Percentiles rank a stretch among this genome's conserved stretches.
phyloP scores from a whole-genome alignment of 1,284 basidiomycete genomes.

The Trichosporon faecale region DNA sequence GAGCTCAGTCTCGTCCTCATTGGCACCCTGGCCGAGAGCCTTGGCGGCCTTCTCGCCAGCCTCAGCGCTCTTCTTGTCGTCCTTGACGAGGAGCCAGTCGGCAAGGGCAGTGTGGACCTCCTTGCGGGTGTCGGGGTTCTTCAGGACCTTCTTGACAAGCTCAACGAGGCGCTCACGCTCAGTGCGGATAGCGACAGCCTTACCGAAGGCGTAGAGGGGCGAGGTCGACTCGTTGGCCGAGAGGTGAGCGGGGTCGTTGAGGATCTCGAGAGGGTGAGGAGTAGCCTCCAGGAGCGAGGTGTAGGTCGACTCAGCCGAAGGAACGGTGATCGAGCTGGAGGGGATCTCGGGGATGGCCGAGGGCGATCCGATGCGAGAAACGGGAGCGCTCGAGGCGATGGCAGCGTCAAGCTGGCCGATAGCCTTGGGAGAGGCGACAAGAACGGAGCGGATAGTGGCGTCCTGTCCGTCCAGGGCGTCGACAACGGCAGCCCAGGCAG shows the following conservation, averaged over 20 bases:
- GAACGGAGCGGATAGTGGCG: conserved; percentile 42
- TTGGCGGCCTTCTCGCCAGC: conserved; percentile 63
- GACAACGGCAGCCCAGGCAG: conserved; percentile 53
- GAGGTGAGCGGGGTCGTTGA: conserved; percentile 74
- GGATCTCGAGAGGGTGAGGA: conserved; percentile 71
- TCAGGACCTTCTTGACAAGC: conserved; percentile 60
- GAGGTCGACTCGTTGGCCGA: conserved; percentile 73
- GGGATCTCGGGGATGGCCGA: conserved; percentile 51
- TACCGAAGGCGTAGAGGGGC: conserved; percentile 91
- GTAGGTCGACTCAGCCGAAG: conserved; percentile 88
- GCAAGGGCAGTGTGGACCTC: conserved; percentile 70
- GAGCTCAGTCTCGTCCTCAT: conserved; percentile 54
- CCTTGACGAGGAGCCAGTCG: conserved; percentile 70
- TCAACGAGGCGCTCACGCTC: conserved; percentile 64
- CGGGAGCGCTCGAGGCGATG: conserved; percentile 33
- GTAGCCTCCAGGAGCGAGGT: conserved; percentile 87
- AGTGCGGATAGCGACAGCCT: conserved; percentile 76
- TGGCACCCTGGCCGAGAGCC: conserved; percentile 51
- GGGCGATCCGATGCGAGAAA: conserved; percentile 39
- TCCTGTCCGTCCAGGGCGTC: conserved; percentile 44
- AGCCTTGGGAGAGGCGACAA: conserved; percentile 46
- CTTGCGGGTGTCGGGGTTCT: conserved; percentile 52
- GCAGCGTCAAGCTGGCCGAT: conserved; percentile 47
- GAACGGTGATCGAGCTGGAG: conserved; percentile 57
- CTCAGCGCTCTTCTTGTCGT: conserved; percentile 60